Evolutionary conservation across 225 moss, liverwort and hornwort species (phyloP), one percentile per base, ranked within the genome.

Genomic region (Climacium dendroides): DNA sequence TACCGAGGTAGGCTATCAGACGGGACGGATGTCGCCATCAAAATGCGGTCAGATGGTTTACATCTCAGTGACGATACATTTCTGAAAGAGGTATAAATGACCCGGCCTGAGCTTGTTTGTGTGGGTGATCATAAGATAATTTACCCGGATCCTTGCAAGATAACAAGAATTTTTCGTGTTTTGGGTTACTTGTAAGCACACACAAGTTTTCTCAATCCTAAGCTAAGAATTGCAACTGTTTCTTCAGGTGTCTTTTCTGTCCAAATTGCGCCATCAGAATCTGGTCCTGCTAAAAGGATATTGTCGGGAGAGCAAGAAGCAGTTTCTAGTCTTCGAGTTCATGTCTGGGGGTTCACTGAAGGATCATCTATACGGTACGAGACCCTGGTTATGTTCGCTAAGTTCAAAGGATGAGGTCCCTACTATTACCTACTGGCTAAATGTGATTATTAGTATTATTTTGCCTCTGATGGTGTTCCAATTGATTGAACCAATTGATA

Each of bases 271-370:
- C 73, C 95, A 96, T 90, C 90, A 90, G 85, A 95, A 95, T 86
- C 85, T 96, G 79, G 92, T 96, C 62, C 83, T 89, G 70, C 93
- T 96, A 20, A 89, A 94, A 85, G 95, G 95, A 61, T 96, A 89
- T 70, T 96, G 96, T 87, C 85, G 91, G 70, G 96, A 95, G 79
- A 90, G 77, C 83, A 91, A 88, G 81, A 92, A 95, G 74, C 94
- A 95, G 80, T 84, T 94, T 26, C 91, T 96, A 74, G 93, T 96
- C 43, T 95, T 93, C 87, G 96, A 96, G 92, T 95, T 91, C 92
- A 92, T 96, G 95, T 92, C 93, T 67, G 94, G 94, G 50, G 96
- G 95, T 57, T 94, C 95, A 71, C 85, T 96, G 78, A 91, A 82
- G 85, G 94, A 95, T 85, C 96, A 93, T 88, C 89, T 95, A 32